Conservation (phyloP, 2,329 filamentous ascomycete species). For the Mycosphaerelloides madeirae region DNA sequence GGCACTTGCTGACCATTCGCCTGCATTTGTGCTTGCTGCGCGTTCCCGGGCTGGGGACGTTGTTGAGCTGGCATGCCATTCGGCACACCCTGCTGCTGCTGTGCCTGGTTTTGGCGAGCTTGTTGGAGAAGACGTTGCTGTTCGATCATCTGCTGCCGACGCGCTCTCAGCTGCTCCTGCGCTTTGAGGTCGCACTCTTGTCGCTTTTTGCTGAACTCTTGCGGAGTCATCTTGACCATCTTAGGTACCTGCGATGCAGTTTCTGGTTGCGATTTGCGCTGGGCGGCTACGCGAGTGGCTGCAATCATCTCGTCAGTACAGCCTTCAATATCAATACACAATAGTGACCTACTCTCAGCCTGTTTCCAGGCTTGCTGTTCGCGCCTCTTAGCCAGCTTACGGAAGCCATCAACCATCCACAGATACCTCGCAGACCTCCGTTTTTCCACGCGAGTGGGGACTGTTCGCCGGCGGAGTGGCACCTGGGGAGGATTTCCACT, state of each 20-base stretch:
- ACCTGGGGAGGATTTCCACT: slow-evolving; percentile 41
- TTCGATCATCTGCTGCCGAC: slow-evolving; percentile 33
- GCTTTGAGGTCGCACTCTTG: slow-evolving; percentile 74
- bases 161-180: slow-evolving; percentile 37
- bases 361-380: slow-evolving; percentile 83
- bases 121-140: slow-evolving; percentile 34
- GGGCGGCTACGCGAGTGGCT: slow-evolving; percentile 60
- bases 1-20: slow-evolving; percentile 28
- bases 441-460: slow-evolving; percentile 79
- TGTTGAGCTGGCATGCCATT: slow-evolving; percentile 27
- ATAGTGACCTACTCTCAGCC: slow-evolving; percentile 53
- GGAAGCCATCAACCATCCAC: slow-evolving; percentile 87
- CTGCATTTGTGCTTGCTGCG: slow-evolving; percentile 26
- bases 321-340: not conserved
- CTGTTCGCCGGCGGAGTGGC: slow-evolving; percentile 63
- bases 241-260: slow-evolving; percentile 17
- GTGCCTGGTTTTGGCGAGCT: slow-evolving; percentile 31
- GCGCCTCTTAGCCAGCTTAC: slow-evolving; percentile 89
- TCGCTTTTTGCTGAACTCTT: slow-evolving; percentile 85
- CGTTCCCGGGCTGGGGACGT: slow-evolving; percentile 20
- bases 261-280: slow-evolving; percentile 63
- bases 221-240: slow-evolving; percentile 63
- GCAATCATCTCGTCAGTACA: slow-evolving; percentile 1
- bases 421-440: slow-evolving; percentile 81
- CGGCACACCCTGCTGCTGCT: slow-evolving; percentile 26